phyloP scores from a whole-genome alignment of 73 alveolate species.

The Tetrahymena thermophila region DNA sequence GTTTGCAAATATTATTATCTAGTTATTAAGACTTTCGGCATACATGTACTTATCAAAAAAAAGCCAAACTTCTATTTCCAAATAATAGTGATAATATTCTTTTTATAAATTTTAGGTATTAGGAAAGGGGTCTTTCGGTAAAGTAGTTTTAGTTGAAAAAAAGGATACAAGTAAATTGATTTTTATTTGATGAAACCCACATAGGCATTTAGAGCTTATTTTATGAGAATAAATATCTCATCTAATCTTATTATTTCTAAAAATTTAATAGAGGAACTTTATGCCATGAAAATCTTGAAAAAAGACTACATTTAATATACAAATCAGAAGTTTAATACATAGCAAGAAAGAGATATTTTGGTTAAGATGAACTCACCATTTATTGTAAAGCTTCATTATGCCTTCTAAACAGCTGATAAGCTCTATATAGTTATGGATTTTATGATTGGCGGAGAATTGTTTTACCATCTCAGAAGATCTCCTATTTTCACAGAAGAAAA shows the following conservation, averaged over 20 bases:
- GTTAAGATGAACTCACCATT: constrained; percentile 68
- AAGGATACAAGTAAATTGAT: constrained; percentile 27
- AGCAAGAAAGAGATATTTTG: constrained; percentile 62
- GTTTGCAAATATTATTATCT: neutral
- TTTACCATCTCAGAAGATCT: constrained; percentile 53
- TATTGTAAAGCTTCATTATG: constrained; percentile 79
- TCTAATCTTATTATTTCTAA: neutral
- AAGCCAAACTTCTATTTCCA: neutral
- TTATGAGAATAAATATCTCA: neutral
- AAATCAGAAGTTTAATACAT: constrained; percentile 2
- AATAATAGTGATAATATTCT: neutral
- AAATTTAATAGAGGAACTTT: neutral
- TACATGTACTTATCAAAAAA: neutral
- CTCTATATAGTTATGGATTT: constrained; percentile 87
- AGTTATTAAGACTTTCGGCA: neutral
- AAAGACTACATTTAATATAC: neutral
- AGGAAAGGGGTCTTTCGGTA: constrained; percentile 94
- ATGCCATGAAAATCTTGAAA: constrained; percentile 31
- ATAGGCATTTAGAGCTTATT: neutral
- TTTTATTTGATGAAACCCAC: neutral
- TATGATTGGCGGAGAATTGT: constrained; percentile 77
- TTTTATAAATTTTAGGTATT: neutral
- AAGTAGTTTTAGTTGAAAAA: constrained; percentile 76
- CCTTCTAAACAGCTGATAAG: constrained; percentile 75
- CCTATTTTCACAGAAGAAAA: constrained; percentile 62